Evolutionary conservation across 352 stramenopile species (phyloP), one percentile per base, ranked within the genome.

Genomic region (Halophytophthora batemanensis): DNA sequence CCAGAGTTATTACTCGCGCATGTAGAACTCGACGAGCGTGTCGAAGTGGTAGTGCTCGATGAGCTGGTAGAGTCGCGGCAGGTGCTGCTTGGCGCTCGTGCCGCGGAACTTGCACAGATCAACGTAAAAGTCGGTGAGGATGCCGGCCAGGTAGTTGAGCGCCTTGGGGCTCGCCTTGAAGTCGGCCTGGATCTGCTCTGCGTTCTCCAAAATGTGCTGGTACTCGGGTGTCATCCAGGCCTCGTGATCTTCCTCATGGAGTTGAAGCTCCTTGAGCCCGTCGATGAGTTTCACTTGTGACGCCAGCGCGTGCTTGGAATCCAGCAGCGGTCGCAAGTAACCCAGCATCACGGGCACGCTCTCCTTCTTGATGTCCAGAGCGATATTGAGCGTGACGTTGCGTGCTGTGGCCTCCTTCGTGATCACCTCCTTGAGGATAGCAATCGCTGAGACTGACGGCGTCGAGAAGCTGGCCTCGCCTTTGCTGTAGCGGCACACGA

Each of bases 11-110:
- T 54, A 81, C 37, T 82, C 71, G n/a, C 76, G 69, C 40, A 85
- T 58, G 53, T 86, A 93, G 64, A 93, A 90, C 29, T 89, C 76
- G 33, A 88, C 61, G 21, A 93, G 73, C 1, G 63, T 78, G 40
- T 93, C 80, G 34, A 82, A 90, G 50, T 87, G 74, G 56, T 91
- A 91, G 56, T 88, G 78, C 44, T 92, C 78, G 38, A 93, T 86
- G 11, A 93, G 62, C 34, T 88, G 77, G 47, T 87, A 86, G 17
- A 92, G 61, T 3, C 69, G 66, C 13, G 78, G 71, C 3, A 90
- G 62, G 53, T 87, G 81, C 37, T 88, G 74, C 51, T 89, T 89
- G 45, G 74, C 81, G 50, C 85, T 92, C 13, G 68, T 74, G 42
- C 85, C 85, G 31, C 77, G 78, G 46, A 93, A 91, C 59, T 94